Base-by-base conservation (phyloP, 139 green algal genomes). In the Chlamydomonas applanata region DNA sequence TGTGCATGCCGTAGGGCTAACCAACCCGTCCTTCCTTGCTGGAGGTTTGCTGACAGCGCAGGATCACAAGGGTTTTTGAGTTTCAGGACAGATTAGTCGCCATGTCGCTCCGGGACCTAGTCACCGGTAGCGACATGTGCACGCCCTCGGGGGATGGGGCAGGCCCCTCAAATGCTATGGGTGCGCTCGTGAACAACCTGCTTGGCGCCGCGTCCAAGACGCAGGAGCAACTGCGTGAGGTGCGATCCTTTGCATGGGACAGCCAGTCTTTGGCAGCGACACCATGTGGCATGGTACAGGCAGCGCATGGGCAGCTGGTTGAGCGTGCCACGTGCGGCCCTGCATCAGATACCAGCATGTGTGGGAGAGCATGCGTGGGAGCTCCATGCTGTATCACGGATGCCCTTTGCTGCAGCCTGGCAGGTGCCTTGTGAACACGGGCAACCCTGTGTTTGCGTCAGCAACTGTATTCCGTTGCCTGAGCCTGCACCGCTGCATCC, bases 41-140 rank as follows among this genome's bases (percentile, higher is more conserved):
- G 19, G 4, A 7, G 7, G 22, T 7, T 62, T 62, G 9, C 9
- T 62, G 54, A 33, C n/a, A 29, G 54, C 19, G 54, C 54, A 7
- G 13, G 24, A 29, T 62, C 54, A 62, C n/a, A 27, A 62, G 54
- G 22, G 24, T 52, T 53, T 16, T 3, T 40, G n/a, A 25, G n/a
- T 53, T 22, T 25, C 54, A 7, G 40, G 19, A 5, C 7, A 17
- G 35, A 22, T 63, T 49, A 29, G 52, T 25, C 1, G 54, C 60
- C 24, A 90, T 90, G 86, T 77, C 84, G 25, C 60, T 82, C 1
- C 76, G 93, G 1, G 87, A 91, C 25, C 62, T 97, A 0, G 92
- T 96, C 0, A 93, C 93, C 0, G 92, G 89, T 45, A 85, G 73
- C 33, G 93, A 97, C 66, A 83, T 78, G 14, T 97, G 93, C 76